Percentiles rank a stretch among this genome's conserved stretches.
Evolutionary conservation across 768 basidiomycete genomes (phyloP).

Genomic region (Leccinum disarticulatum): DNA sequence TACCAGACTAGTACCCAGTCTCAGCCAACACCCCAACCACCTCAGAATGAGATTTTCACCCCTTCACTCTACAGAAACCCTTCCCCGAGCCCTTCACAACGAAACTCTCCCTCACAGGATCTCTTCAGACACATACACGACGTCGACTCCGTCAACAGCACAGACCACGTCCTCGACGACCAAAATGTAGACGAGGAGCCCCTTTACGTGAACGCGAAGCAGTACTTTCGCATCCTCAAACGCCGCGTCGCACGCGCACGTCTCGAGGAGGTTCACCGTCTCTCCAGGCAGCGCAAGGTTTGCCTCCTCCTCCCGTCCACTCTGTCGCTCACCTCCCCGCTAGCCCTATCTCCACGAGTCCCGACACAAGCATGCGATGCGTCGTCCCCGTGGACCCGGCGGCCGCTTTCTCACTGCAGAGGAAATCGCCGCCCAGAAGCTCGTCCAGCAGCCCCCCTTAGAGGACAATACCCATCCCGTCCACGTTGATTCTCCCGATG

Average conservation of each 20-base stretch:
- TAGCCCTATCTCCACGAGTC: conserved; percentile 99
- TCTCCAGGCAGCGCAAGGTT: conserved; percentile 93
- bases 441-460: conserved; percentile 31
- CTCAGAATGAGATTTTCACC: conserved; percentile 27
- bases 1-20: conserved; percentile 22
- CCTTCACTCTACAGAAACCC: conserved; percentile 27
- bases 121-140: conserved; percentile 34
- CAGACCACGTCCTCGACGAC: conserved; percentile 37
- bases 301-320: conserved; percentile 2
- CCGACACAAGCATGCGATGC: conserved; percentile 97
- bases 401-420: conserved; percentile 97
- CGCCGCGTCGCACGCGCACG: conserved; percentile 87
- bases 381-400: conserved; percentile 93
- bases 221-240: conserved; percentile 98
- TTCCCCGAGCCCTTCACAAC: conserved; percentile 32
- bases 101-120: conserved; percentile 30
- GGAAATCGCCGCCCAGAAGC: conserved; percentile 85
- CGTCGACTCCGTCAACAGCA: conserved; percentile 12
- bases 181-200: conserved; percentile 85
- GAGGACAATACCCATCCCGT: conserved; percentile 21
- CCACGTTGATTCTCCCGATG: conserved; percentile 20
- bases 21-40: conserved; percentile 19
- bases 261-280: conserved; percentile 89
- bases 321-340: conserved; percentile 11
- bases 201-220: conserved; percentile 98